These are phyloP conservation scores for Candida boleticola DNA, from an alignment of 805 yeast species.

Conservation along the genomic window DNA sequence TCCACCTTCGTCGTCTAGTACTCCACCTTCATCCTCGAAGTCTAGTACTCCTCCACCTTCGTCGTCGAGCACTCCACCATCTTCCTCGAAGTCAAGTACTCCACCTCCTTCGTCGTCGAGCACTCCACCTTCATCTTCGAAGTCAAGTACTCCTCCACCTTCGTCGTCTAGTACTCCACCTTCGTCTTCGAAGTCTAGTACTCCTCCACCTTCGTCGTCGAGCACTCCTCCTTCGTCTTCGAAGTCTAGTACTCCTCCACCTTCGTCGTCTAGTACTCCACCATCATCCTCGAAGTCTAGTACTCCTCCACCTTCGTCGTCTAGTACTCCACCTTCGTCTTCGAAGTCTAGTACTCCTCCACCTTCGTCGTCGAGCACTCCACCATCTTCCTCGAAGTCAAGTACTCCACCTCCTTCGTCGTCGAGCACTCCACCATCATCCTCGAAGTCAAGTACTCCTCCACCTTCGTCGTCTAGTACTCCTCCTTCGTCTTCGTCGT, in stretches of 20 bases:
- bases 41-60: background rate
- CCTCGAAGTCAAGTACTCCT: background rate
- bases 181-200: background rate
- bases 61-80: background rate
- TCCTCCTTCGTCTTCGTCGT: background rate
- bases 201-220: background rate
- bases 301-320: background rate
- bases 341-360: background rate
- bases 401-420: background rate
- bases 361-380: background rate
- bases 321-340: background rate
- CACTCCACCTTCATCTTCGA: background rate
- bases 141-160: background rate
- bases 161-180: background rate
- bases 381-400: background rate
- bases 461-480: background rate
- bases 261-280: background rate
- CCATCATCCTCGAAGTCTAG: background rate
- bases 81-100: background rate
- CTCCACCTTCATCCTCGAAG: background rate
- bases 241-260: background rate
- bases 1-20: background rate
- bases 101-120: no score
- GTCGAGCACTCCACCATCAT: background rate
- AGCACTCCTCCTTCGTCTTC: background rate